Evolutionary conservation across 2,329 filamentous ascomycete species (phyloP), one percentile per base, ranked within the genome.

Genomic region (Alternaria gaisen): DNA sequence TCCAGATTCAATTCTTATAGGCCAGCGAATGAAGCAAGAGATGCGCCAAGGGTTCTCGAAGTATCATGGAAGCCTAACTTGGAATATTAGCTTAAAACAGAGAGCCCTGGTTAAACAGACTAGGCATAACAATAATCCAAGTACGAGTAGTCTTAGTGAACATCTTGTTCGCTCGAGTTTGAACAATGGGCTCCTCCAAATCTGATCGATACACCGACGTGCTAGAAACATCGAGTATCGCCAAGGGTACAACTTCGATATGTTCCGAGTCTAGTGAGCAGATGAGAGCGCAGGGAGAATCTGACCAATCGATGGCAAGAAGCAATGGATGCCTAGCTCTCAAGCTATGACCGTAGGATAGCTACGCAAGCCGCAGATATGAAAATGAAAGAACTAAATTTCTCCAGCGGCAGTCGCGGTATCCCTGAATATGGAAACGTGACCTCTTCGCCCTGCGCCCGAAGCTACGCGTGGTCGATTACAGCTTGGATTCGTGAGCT

Each of bases 301-400:
- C 4, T 24, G 50, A 46, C 63, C 60, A 65, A 61, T 56, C 44
- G 30, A 14, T 22, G 43, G 24, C 10, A 36, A 60, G 44, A 51
- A 48, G 20, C 11, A 54, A 28, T 50, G 63, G 61, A 43, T 63
- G 61, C 56, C 59, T 66, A 53, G 59, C 41, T 30, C 22, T 46
- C 36, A n/a, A 58, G 42, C 43, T 48, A 32, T 41, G 42, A 56
- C 38, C 34, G 48, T 28, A 43, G 47, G 41, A 32, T 22, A 50
- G 46, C 56, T 52, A 54, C 59, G 47, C 51, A 50, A 41, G 4
- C 16, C 24, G 42, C 22, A 26, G 28, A 46, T 48, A 56, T 22
- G 52, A 51, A 58, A 16, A 52, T 52, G 59, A 51, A 47, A 48
- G 32, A 14, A 34, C 38, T 8, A 44, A 36, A 26, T 40, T 6